Evolutionary conservation across 176 grass and related monocot species (phyloP).

Genomic region (Miscanthus lutarioriparius): DNA sequence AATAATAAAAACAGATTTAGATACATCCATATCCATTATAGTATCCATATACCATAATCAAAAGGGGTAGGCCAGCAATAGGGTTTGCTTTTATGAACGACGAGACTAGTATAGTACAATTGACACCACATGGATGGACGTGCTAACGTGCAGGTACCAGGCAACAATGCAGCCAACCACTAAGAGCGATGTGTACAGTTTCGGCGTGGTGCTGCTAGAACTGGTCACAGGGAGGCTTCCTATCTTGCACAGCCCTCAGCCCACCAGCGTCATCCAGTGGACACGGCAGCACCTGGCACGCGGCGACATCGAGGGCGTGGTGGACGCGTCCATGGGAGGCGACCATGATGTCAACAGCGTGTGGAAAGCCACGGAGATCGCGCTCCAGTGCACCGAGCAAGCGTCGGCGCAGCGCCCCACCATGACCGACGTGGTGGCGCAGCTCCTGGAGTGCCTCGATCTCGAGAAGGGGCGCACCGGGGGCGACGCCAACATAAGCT

Average conservation of each 20-base stretch:
- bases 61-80: not conserved
- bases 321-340: not conserved
- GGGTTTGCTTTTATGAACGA: too few species aligned
- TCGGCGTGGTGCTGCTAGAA: constrained; percentile 44
- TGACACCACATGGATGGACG: too few species aligned
- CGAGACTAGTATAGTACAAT: too few species aligned
- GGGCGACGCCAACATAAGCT: not conserved
- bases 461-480: not conserved
- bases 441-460: not conserved
- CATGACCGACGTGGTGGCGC: not conserved
- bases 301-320: constrained; percentile 1
- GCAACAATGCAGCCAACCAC: constrained; percentile 20
- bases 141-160: not conserved
- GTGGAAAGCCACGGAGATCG: not conserved
- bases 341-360: not conserved
- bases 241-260: not conserved
- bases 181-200: constrained; percentile 50
- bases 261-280: constrained; percentile 37
- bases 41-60: too few species aligned
- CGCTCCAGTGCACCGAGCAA: not conserved
- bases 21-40: too few species aligned
- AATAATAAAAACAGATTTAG: too few species aligned
- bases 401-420: not conserved
- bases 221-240: constrained; percentile 31
- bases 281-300: constrained; percentile 23